A percentile compares a stretch with the other conserved stretches of the same genome.
Conservation (phyloP, 768 basidiomycete species). For the Phlebiopsis flavidoalba region DNA sequence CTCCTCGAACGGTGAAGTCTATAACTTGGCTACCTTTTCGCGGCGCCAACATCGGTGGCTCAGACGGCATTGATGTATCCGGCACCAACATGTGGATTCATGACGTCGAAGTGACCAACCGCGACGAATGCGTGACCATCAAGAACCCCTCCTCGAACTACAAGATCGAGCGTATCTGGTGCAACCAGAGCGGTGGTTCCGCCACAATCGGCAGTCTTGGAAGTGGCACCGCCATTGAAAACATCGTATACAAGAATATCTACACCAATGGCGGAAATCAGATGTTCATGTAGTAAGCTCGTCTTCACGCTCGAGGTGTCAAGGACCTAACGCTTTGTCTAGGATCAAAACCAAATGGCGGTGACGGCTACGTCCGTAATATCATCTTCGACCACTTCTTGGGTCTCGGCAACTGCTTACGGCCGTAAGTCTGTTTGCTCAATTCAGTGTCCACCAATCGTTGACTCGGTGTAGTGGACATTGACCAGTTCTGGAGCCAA, state of each 20-base stretch:
- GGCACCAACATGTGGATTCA: constrained; percentile 28
- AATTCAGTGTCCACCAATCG: background rate
- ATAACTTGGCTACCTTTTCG: constrained; percentile 28
- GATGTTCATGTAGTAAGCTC: constrained; percentile 21
- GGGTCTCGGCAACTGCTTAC: constrained; percentile 22
- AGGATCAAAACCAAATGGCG: constrained; percentile 21
- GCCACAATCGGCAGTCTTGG: constrained; percentile 25
- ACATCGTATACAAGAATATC: constrained; percentile 22
- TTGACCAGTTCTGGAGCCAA: constrained; percentile 25
- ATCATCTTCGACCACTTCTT: constrained; percentile 25
- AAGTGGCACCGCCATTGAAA: constrained; percentile 19
- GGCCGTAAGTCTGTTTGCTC: constrained; percentile 1
- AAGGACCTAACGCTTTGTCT: background rate
- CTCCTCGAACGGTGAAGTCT: constrained; percentile 26
- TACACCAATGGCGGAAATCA: constrained; percentile 27
- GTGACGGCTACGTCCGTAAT: constrained; percentile 21
- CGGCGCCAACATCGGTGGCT: constrained; percentile 23
- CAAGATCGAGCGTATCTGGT: constrained; percentile 27
- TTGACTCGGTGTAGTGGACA: constrained; percentile 9
- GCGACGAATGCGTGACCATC: constrained; percentile 28
- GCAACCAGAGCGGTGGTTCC: constrained; percentile 26
- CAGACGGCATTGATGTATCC: constrained; percentile 26
- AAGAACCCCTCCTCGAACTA: constrained; percentile 25
- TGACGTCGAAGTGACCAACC: constrained; percentile 27
- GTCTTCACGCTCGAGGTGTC: background rate